Percentiles rank a stretch among this genome's conserved stretches.
Conservation (phyloP, 345 rosid genomes). For the Populus tremula region DNA sequence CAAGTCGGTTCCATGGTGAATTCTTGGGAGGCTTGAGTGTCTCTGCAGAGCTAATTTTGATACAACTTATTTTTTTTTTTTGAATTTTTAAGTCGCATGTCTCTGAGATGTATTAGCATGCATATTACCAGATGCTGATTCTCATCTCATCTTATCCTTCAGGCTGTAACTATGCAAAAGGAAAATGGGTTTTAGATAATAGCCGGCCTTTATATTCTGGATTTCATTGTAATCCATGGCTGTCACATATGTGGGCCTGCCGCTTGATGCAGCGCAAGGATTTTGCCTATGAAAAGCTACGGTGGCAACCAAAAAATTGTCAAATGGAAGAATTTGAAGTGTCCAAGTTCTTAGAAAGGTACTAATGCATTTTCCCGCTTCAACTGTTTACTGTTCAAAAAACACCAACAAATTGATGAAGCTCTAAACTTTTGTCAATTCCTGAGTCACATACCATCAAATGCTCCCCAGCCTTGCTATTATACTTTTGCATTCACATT, state of each 20-base stretch:
- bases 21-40: too few relatives aligned
- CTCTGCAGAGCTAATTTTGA: too few relatives aligned
- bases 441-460: neutral
- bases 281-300: constrained; percentile 67
- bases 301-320: constrained; percentile 89
- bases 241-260: constrained; percentile 94
- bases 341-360: constrained; percentile 72
- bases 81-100: neutral
- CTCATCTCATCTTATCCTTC: constrained; percentile 11
- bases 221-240: constrained; percentile 77
- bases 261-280: constrained; percentile 80
- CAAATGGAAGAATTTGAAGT: constrained; percentile 74
- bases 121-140: constrained; percentile 11
- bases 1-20: too few relatives aligned
- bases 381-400: neutral
- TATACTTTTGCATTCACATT: neutral
- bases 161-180: constrained; percentile 81
- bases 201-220: constrained; percentile 75
- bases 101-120: neutral
- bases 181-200: constrained; percentile 88
- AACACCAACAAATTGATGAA: neutral
- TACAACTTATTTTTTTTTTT: too few relatives aligned
- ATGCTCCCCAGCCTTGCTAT: neutral
- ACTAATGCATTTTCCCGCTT: constrained; percentile 7
- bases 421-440: neutral